Evolutionary conservation across 2,329 filamentous ascomycete genomes (phyloP).

Genomic region (Fusarium sp.): DNA sequence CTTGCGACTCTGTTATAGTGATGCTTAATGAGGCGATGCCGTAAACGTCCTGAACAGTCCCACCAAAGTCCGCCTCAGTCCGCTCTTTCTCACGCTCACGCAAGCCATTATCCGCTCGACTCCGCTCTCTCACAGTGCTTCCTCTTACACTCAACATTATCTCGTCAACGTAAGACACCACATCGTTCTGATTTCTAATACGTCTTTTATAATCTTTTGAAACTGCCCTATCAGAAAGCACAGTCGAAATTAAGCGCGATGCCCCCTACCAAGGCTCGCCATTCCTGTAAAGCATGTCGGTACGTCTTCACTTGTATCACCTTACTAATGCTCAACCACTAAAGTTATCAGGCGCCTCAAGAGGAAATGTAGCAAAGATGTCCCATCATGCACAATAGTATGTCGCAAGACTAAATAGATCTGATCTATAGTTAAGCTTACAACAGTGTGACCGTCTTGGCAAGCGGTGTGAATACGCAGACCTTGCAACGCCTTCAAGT

Average conservation of each 20-base stretch:
- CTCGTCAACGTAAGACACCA: not conserved
- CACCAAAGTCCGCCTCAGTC: constrained; percentile 5
- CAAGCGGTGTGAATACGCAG: constrained; percentile 14
- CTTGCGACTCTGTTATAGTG: not conserved
- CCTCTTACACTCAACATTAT: not conserved
- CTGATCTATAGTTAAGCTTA: not conserved
- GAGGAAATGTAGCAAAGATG: constrained; percentile 16
- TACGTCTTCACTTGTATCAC: not conserved
- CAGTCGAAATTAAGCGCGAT: constrained; percentile 1
- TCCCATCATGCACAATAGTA: constrained; percentile 11
- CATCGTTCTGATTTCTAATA: constrained; percentile 3
- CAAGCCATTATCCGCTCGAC: constrained; percentile 1
- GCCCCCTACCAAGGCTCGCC: not conserved
- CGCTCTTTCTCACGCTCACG: not conserved
- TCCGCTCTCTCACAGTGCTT: not conserved
- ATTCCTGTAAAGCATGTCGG: constrained; percentile 14
- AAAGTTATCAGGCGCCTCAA: constrained; percentile 11
- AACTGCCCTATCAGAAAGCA: too few relatives aligned
- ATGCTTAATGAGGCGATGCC: not conserved
- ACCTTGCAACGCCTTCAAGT: not conserved
- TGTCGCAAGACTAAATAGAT: not conserved
- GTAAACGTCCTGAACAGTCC: not conserved
- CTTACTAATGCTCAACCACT: not conserved
- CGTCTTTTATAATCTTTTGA: not conserved
- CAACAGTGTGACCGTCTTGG: constrained; percentile 7